A percentile compares a stretch with the other conserved stretches of the same genome.
These are phyloP conservation scores for Macadamia integrifolia DNA, from an alignment of 164 flowering plant species.

Conservation along the genomic window DNA sequence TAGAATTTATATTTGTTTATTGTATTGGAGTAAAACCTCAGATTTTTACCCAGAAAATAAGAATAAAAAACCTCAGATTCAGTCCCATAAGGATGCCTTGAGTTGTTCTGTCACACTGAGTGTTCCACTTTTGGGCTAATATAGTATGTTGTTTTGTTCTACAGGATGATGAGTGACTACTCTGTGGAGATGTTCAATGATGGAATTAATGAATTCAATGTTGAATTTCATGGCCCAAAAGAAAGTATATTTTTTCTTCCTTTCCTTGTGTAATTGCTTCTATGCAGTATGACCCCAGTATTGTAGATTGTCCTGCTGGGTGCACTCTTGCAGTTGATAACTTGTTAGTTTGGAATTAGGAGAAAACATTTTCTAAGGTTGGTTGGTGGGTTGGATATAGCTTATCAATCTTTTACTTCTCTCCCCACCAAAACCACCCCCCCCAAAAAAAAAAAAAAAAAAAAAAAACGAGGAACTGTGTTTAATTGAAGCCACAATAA, in stretches of 20 bases:
- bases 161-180: conserved; percentile 97
- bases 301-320: background rate
- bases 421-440: too few species aligned
- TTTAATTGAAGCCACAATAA: too few species aligned
- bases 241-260: conserved; percentile 47
- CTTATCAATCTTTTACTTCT: background rate
- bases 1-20: too few species aligned
- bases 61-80: too few species aligned
- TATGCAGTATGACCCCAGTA: background rate
- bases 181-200: conserved; percentile 82
- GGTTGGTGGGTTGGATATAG: background rate
- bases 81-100: too few species aligned
- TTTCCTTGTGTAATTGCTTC: background rate
- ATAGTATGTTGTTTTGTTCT: background rate
- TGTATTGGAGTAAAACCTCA: too few species aligned
- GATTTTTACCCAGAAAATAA: too few species aligned
- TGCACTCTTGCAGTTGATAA: background rate
- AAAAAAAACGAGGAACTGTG: too few species aligned
- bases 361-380: background rate
- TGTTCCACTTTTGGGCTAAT: too few species aligned
- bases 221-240: conserved; percentile 94
- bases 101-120: too few species aligned
- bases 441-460: too few species aligned
- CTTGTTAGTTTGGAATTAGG: background rate
- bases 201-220: conserved; percentile 82